These are phyloP conservation scores for Fagopyrum esculentum DNA, from an alignment of 148 eudicot species.

Conservation along the genomic window DNA sequence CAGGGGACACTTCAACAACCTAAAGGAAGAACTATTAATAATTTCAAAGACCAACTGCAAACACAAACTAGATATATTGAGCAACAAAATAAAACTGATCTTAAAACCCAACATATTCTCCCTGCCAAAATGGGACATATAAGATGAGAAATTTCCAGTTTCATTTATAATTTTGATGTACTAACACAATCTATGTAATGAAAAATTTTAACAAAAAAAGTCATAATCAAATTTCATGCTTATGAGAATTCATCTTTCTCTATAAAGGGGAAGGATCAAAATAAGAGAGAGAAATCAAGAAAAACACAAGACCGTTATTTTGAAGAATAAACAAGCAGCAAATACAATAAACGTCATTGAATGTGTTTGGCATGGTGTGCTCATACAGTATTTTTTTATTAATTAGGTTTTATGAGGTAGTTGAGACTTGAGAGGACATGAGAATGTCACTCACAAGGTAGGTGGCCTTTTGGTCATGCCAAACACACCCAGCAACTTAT, in stretches of 20 bases:
- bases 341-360: background rate
- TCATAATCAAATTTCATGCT: background rate
- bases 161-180: background rate
- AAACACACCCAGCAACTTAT: background rate
- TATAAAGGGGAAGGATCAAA: background rate
- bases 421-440: background rate
- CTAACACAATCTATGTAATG: background rate
- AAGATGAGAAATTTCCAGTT: background rate
- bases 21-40: background rate
- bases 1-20: background rate
- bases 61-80: too few relatives aligned
- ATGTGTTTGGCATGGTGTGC: background rate
- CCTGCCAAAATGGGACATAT: background rate
- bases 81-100: too few relatives aligned
- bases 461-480: background rate
- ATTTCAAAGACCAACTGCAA: background rate
- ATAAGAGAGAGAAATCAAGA: background rate
- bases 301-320: background rate
- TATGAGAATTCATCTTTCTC: background rate
- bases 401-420: background rate
- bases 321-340: background rate
- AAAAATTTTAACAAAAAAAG: background rate
- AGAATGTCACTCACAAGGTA: background rate
- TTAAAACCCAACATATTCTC: background rate
- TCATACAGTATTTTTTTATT: background rate